Percentiles rank a stretch among this genome's conserved stretches.
phyloP scores from a whole-genome alignment of 2,329 filamentous ascomycete genomes.

The Albifimbria verrucaria region DNA sequence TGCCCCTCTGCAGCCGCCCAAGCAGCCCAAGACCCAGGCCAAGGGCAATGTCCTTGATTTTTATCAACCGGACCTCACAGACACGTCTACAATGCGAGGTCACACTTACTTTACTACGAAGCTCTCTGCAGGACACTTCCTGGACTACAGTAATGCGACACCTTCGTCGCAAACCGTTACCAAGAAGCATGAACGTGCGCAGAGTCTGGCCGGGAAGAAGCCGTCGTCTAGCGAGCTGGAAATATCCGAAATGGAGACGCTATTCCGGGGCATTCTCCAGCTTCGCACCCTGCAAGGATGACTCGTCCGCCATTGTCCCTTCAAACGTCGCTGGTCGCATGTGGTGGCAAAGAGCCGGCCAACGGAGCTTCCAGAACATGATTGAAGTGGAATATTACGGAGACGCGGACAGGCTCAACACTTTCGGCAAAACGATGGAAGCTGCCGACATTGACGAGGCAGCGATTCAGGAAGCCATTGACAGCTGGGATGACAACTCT shows the following conservation, averaged over 20 bases:
- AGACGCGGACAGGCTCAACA: slow-evolving; percentile 33
- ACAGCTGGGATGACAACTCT: slow-evolving; percentile 54
- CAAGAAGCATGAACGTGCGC: slow-evolving; percentile 68
- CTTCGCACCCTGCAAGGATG: slow-evolving; percentile 74
- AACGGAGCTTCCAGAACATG: slow-evolving; percentile 61
- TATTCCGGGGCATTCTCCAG: slow-evolving; percentile 79
- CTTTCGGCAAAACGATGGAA: slow-evolving; percentile 28
- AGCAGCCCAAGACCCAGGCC: slow-evolving; percentile 66
- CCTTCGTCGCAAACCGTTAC: slow-evolving; percentile 51
- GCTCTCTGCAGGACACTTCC: slow-evolving; percentile 65
- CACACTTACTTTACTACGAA: slow-evolving; percentile 65
- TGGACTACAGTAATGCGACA: slow-evolving; percentile 65
- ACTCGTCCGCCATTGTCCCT: slow-evolving; percentile 67
- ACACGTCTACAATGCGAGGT: slow-evolving; percentile 51
- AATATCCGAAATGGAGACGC: slow-evolving; percentile 65
- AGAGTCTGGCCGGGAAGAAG: slow-evolving; percentile 62
- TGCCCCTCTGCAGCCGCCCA: slow-evolving; percentile 69
- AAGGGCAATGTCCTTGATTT: slow-evolving; percentile 56
- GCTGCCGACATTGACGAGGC: slow-evolving; percentile 46
- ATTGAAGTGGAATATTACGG: slow-evolving; percentile 51
- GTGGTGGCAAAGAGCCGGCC: slow-evolving; percentile 74
- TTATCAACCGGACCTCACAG: slow-evolving; percentile 51
- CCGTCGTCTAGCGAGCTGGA: slow-evolving; percentile 54
- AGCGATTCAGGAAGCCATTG: slow-evolving; percentile 50
- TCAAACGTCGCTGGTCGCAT: slow-evolving; percentile 64